Conservation (phyloP, 331 rosid genomes). For the Phaseolus coccineus region DNA sequence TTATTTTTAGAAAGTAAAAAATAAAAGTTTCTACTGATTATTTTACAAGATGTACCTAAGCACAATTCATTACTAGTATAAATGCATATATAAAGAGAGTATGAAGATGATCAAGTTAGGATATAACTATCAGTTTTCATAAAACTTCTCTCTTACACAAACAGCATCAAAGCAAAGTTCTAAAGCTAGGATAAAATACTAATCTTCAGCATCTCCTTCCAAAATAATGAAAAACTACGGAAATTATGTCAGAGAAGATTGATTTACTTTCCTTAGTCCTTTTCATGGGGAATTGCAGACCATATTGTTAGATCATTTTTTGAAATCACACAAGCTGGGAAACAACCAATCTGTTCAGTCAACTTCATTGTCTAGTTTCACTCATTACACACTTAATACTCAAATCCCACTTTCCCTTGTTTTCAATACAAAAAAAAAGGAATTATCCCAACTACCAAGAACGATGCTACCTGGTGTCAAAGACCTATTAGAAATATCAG, state of each 20-base stretch:
- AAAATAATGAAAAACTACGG: neutral
- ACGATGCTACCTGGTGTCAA: neutral
- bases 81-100: conserved; percentile 31
- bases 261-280: neutral
- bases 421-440: neutral
- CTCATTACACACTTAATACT: neutral
- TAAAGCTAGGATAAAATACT: neutral
- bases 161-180: neutral
- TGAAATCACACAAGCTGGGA: neutral
- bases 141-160: conserved; percentile 7
- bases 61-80: conserved; percentile 23
- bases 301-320: neutral
- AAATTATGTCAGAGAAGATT: neutral
- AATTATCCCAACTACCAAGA: neutral
- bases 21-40: conserved; percentile 4
- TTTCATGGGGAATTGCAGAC: neutral
- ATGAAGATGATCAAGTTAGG: neutral
- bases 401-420: neutral
- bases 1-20: conserved; percentile 33
- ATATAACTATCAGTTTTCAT: neutral
- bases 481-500: neutral
- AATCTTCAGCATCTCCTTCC: conserved; percentile 1
- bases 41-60: neutral
- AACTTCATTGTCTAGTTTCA: neutral
- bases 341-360: neutral